Conservation (phyloP, 495 filamentous ascomycete genomes). For the Podospora pseudocomata region DNA sequence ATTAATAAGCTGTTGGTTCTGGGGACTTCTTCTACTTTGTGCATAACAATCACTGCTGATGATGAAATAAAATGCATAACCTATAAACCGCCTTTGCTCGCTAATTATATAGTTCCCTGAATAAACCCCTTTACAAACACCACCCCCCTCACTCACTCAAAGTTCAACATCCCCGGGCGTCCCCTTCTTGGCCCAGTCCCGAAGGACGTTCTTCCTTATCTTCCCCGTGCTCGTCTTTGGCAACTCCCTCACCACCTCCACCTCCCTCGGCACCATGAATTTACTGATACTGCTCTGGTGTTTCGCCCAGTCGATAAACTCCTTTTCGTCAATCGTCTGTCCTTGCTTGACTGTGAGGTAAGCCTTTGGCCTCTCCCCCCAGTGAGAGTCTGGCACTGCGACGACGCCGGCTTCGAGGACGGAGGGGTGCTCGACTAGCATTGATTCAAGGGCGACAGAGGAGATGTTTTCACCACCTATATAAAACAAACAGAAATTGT, state of each 20-base stretch:
- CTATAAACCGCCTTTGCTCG: too few species aligned
- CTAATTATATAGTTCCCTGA: too few species aligned
- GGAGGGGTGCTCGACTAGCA: slow-evolving; percentile 85
- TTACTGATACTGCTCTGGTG: slow-evolving; percentile 72
- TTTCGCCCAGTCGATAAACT: slow-evolving; percentile 84
- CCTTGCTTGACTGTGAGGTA: slow-evolving; percentile 77
- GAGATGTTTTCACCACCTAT: slow-evolving; percentile 95
- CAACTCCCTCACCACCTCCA: slow-evolving; percentile 80
- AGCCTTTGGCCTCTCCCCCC: slow-evolving; percentile 93
- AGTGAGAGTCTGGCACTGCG: slow-evolving; percentile 83
- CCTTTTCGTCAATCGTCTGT: slow-evolving; percentile 56
- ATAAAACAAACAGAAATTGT: background rate
- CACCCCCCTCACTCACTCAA: background rate
- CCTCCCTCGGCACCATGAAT: slow-evolving; percentile 95
- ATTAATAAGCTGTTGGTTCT: too few species aligned
- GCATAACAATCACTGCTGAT: too few species aligned
- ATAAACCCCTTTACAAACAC: too few species aligned
- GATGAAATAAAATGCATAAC: too few species aligned
- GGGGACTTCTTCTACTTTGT: too few species aligned
- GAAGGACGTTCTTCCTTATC: slow-evolving; percentile 88
- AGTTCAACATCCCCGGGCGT: slow-evolving; percentile 16
- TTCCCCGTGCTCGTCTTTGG: slow-evolving; percentile 98
- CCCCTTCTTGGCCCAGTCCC: slow-evolving; percentile 73
- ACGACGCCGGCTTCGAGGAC: slow-evolving; percentile 90
- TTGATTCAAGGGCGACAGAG: slow-evolving; percentile 83